Evolutionary conservation across 2,329 filamentous ascomycete species (phyloP).

Genomic region (Claviceps humidiphila): DNA sequence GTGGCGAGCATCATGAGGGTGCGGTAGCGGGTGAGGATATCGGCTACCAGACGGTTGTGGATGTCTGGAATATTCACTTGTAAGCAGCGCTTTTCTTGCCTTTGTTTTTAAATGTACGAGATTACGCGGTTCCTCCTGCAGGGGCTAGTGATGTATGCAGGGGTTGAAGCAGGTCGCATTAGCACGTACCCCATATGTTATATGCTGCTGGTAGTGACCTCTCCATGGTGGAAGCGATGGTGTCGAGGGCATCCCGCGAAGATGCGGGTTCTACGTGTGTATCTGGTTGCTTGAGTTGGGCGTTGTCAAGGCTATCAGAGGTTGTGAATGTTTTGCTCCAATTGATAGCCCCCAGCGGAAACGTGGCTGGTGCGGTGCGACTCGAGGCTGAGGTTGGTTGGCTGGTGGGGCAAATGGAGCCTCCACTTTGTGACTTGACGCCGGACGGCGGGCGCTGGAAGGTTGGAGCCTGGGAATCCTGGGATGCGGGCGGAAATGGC

Average conservation of each 20-base stretch:
- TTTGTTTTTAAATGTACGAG: neutral
- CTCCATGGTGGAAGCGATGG: constrained; percentile 15
- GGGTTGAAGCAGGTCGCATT: too few species aligned
- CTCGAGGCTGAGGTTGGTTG: neutral
- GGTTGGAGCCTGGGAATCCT: too few species aligned
- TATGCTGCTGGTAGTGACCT: constrained; percentile 18
- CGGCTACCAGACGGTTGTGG: constrained; percentile 31
- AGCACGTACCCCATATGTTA: constrained; percentile 23
- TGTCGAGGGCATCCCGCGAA: neutral
- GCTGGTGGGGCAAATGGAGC: neutral
- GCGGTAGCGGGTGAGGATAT: constrained; percentile 30
- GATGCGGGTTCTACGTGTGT: neutral
- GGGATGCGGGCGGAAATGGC: too few species aligned
- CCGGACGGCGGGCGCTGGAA: too few species aligned
- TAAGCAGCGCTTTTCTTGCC: neutral
- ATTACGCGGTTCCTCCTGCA: neutral
- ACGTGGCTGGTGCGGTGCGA: neutral
- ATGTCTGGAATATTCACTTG: constrained; percentile 19
- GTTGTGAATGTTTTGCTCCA: neutral
- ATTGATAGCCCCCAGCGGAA: neutral
- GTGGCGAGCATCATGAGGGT: constrained; percentile 31
- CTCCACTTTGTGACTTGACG: too few species aligned
- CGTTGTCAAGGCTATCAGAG: too few species aligned
- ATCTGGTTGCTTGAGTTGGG: neutral
- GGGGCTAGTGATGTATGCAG: too few species aligned